Percentiles rank a stretch among this genome's conserved stretches.
Evolutionary conservation across 139 green algal species (phyloP).

Genomic region (Mychonastes homosphaera): DNA sequence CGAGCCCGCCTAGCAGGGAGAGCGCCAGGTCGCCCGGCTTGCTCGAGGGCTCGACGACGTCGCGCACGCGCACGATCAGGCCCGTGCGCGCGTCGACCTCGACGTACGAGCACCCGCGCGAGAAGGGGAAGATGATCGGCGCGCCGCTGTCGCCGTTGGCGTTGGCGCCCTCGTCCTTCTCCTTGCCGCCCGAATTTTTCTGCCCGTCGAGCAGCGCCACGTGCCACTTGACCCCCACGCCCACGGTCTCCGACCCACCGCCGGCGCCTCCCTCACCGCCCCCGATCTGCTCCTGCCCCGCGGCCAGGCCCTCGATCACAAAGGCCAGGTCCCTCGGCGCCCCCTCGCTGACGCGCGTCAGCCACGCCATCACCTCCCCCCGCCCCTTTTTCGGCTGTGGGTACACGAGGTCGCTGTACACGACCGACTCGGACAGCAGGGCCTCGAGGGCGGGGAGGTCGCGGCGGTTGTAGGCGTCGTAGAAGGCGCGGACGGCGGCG

Average conservation of each 20-base stretch:
- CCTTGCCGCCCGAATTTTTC: no score
- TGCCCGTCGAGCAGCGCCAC: no score
- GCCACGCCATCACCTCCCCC: conserved; percentile 38
- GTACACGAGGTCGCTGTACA: conserved; percentile 55
- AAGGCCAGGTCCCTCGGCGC: conserved; percentile 61
- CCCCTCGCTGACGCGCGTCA: conserved; percentile 30
- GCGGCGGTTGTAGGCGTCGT: conserved; percentile 57
- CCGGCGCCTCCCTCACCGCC: no score
- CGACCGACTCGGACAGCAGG: conserved; percentile 50
- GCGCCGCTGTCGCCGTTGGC: conserved; percentile 60
- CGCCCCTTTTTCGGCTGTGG: conserved; percentile 54
- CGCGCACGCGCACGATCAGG: conserved; percentile 43
- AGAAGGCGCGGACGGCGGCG: conserved; percentile 40
- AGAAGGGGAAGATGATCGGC: conserved; percentile 64
- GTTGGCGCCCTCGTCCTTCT: no score
- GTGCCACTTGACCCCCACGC: conserved; percentile 62
- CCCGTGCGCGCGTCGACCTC: conserved; percentile 44
- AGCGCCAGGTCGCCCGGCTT: conserved; percentile 62
- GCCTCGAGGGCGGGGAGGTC: conserved; percentile 43
- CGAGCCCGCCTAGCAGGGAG: conserved; percentile 18
- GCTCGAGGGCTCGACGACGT: conserved; percentile 60
- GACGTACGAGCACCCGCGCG: conserved; percentile 62
- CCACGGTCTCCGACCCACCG: conserved; percentile 29
- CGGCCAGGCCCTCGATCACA: conserved; percentile 61
- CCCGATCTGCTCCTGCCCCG: no score